phyloP scores from a whole-genome alignment of 805 yeast genomes.

The Zygosaccharomyces bisporus region DNA sequence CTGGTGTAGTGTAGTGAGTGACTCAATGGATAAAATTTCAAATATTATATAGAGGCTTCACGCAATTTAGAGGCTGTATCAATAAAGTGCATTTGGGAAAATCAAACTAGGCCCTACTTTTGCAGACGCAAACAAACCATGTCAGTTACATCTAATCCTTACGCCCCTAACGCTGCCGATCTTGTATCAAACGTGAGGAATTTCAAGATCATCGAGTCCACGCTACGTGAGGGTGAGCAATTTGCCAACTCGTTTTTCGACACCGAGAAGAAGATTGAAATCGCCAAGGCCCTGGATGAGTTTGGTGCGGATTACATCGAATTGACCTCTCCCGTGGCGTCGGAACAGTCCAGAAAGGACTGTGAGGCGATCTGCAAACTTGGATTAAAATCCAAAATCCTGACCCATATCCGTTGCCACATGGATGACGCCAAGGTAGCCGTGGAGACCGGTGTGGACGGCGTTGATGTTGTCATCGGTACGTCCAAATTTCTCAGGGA shows the following conservation, averaged over 20 bases:
- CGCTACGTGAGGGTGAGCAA: conserved; percentile 97
- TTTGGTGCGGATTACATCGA: conserved; percentile 98
- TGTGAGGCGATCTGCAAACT: conserved; percentile 98
- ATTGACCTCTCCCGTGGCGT: conserved; percentile 97
- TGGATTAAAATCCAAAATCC: conserved; percentile 93
- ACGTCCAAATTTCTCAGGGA: conserved; percentile 93
- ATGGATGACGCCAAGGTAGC: conserved; percentile 98
- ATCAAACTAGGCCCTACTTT: neutral
- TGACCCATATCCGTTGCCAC: conserved; percentile 96
- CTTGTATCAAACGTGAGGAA: conserved; percentile 81
- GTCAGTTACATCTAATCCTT: conserved; percentile 55
- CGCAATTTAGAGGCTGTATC: neutral
- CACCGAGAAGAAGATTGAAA: conserved; percentile 92
- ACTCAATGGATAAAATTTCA: conserved; percentile 2
- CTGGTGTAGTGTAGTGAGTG: neutral
- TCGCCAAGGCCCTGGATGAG: conserved; percentile 94
- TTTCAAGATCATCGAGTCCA: conserved; percentile 91
- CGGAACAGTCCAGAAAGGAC: conserved; percentile 87
- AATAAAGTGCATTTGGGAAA: neutral
- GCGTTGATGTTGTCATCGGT: conserved; percentile 97
- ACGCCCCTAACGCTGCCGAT: conserved; percentile 94
- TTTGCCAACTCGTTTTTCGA: conserved; percentile 95
- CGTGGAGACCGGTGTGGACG: conserved; percentile 97
- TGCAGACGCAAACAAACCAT: conserved; percentile 1
- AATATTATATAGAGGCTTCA: neutral